Evolutionary conservation across 2,329 filamentous ascomycete genomes (phyloP), one percentile per base, ranked within the genome.

Genomic region (Raffaelea albimanens): DNA sequence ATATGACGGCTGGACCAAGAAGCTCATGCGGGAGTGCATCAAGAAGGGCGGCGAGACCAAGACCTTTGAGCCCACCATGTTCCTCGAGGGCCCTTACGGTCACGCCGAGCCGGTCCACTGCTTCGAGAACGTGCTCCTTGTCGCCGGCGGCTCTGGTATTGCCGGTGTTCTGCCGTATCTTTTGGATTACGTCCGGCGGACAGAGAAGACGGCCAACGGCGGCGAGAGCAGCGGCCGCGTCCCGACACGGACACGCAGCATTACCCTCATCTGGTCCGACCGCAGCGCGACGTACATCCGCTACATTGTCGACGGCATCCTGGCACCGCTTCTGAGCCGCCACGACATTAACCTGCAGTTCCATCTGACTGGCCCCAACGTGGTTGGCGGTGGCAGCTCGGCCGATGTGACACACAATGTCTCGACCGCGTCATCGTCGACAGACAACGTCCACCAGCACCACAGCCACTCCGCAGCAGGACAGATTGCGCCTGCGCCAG

Each of bases 61-160:
- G 23, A 40, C 50, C n/a, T 21, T 46, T 2, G 16, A 45, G 11
- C 45, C 49, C 7, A 21, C 41, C 10, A 25, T 55, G 38, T 41
- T 57, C 16, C 38, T 56, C 22, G 53, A 57, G 43, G 55, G 55
- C 2, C 55, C 55, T 14, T 57, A 57, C 40, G 55, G 53, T 34
- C n/a, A 31, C 10, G 22, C 46, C 14, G 52, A 49, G 46, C 52
- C 52, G 13, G 21, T 54, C 38, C 48, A 50, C 41, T 33, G 29
- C 4, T 54, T 51, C 31, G 53, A 53, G n/a, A 22, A 54, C 4
- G 43, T 57, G 1, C 44, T 57, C 9, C 43, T 55, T 1, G 38
- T 57, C 1, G 55, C 52, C 14, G 55, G 55, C 10, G 55, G 55
- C 40, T 52, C 53, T 0, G 55, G 55, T 29, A 51, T 57, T 20